These are phyloP conservation scores for Salix udensis DNA, from an alignment of 345 rosid species.

Conservation along the genomic window DNA sequence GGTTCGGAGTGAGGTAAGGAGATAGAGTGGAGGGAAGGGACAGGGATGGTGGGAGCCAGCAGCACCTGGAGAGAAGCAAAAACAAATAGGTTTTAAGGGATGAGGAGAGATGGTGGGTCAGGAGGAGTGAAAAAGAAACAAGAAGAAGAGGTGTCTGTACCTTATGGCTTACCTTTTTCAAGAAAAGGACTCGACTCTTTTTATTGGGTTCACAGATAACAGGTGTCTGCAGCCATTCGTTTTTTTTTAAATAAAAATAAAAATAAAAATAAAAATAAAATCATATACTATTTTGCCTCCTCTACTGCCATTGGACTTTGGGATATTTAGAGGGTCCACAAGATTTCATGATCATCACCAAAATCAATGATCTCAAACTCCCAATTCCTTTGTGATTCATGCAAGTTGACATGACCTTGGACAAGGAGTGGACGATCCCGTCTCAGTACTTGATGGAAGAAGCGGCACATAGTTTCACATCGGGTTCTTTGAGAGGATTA, in stretches of 20 bases:
- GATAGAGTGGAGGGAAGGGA: too few relatives aligned
- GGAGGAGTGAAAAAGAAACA: neutral
- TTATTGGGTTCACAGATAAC: constrained; percentile 14
- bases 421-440: neutral
- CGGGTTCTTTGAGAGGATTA: neutral
- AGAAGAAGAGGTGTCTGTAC: neutral
- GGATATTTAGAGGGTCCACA: constrained; percentile 11
- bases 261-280: too few relatives aligned
- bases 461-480: neutral
- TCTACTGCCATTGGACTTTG: neutral
- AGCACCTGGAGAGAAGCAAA: neutral
- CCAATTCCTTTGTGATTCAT: constrained; percentile 1
- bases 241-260: neutral
- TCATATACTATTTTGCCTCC: too few relatives aligned
- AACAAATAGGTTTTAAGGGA: constrained; percentile 8
- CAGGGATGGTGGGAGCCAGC: neutral
- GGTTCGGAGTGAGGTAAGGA: neutral
- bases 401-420: constrained; percentile 1
- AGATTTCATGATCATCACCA: neutral
- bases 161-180: constrained; percentile 17
- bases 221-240: constrained; percentile 3
- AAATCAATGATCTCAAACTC: neutral
- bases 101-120: constrained; percentile 9
- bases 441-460: neutral
- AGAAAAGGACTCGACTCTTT: constrained; percentile 22